Conservation (phyloP, 306 rosid genomes). For the Inga oerstediana region DNA sequence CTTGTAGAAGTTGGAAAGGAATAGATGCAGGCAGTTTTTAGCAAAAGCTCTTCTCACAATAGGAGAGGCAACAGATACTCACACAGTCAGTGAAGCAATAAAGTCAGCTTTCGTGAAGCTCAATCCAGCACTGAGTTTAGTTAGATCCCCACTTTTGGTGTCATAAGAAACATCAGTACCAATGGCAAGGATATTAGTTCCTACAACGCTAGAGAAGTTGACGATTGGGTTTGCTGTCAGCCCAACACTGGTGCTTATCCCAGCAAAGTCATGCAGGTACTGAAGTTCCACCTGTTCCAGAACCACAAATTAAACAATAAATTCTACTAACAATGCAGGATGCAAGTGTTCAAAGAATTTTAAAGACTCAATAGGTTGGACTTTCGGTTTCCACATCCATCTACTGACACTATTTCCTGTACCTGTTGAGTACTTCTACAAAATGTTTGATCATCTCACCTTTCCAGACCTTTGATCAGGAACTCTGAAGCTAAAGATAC, state of each 20-base stretch:
- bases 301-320: conserved; percentile 11
- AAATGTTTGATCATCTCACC: conserved; percentile 53
- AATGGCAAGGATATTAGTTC: conserved; percentile 64
- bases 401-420: neutral
- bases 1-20: conserved; percentile 1
- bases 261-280: conserved; percentile 90
- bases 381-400: neutral
- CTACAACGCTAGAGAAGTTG: conserved; percentile 83
- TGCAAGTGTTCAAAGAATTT: neutral
- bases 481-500: neutral
- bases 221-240: conserved; percentile 88
- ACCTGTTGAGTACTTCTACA: neutral
- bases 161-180: conserved; percentile 89
- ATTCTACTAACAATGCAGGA: neutral
- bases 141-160: conserved; percentile 67
- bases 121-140: conserved; percentile 76
- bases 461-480: conserved; percentile 55
- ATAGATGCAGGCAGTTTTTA: conserved; percentile 6
- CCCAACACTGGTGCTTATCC: conserved; percentile 81
- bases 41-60: neutral
- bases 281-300: conserved; percentile 84
- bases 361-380: neutral
- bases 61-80: conserved; percentile 38
- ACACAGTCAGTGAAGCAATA: conserved; percentile 80
- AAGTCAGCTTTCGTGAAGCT: conserved; percentile 72